Base-by-base conservation (phyloP, 257 asterid genomes). In the Solanum gracilifrons region DNA sequence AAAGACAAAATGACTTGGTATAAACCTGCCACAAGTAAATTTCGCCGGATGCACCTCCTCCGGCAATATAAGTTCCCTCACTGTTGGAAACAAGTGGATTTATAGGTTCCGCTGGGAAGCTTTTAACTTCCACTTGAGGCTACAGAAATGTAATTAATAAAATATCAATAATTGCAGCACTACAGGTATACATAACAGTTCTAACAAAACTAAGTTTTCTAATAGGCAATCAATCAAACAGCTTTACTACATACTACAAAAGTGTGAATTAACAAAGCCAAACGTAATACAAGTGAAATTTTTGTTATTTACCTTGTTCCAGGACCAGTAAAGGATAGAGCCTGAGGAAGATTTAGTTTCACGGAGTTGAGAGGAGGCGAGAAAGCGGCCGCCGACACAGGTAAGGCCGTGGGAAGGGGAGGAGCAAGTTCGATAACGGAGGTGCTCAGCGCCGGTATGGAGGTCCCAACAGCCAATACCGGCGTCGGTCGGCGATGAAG, bases 401-500 rank as follows among this genome's bases (percentile, higher is more conserved):
- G 91, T 84, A 21, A 97, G 95, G 74, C 98, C 99, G 79, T 93
- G 96, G 7, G 94, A 86, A n/a, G 98, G 90, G 75, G 98, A 92
- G 71, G 98, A 92, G 93, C 98, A 95, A 9, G 94, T 85, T 51
- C 92, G 95, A 87, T 90, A 91, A 58, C 97, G 95, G 92, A 90
- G 92, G 86, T 88, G 88, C 92, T 97, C 98, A 58, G 93, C 90
- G 6, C 98, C 99, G 12, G 96, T 89, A 68, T 86, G 96, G 79
- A 95, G 93, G 93, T 97, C 97, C 98, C 98, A 95, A 87, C 98
- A 95, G 87, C 98, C 92, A 87, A 97, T 91, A 82, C 98, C 99
- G 86, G 93, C 94, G 89, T 97, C 98, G 1, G 94, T 91, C 13
- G 98, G 96, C 75, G 98, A 97, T 1, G 99, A 95, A 82, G 96